Evolutionary conservation across 345 rosid genomes (phyloP), one percentile per base, ranked within the genome.

Genomic region (Boechera stricta): DNA sequence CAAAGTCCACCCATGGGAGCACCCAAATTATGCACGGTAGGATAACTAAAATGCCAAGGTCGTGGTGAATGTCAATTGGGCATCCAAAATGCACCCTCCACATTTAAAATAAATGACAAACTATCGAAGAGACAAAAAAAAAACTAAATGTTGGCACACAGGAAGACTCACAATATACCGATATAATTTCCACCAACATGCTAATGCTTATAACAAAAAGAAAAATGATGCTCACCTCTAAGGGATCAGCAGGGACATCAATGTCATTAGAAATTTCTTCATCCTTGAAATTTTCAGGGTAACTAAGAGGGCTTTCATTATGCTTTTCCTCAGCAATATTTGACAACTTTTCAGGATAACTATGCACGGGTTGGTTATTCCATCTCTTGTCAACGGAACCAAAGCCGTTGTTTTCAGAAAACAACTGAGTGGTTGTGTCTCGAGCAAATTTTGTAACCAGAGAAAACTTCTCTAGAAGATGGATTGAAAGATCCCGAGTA

Each of bases 401-500:
- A 77, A 84, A 86, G 29, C 90, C 93, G 81, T 88, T 88, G 66
- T 73, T 80, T 74, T 90, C 98, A 10, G 90, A 85, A 75, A 95
- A 91, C 32, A 93, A 79, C 73, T 91, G 99, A 28, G 96, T 85
- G 73, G 98, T 92, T 62, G 98, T 91, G 26, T 95, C 98, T 47
- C 98, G 84, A 29, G 96, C 97, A 87, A 93, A 93, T 83, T 88
- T 93, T 26, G 99, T 91, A 69, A 95, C 98, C 57, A 86, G 90
- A 73, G 99, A 95, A 74, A 92, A 95, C 78, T 91, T 95, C 83
- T 91, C 99, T 79, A 95, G 67, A 58, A 93, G 91, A 29, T 91
- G 92, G 74, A 93, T 91, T 61, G 98, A 88, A 64, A 93, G 87
- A 80, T 95, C 99, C 54, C 92, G 89, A 82, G 93, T 83, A 75